Base-by-base conservation (phyloP, 352 stramenopile genomes). In the Phytophthora fragariae region DNA sequence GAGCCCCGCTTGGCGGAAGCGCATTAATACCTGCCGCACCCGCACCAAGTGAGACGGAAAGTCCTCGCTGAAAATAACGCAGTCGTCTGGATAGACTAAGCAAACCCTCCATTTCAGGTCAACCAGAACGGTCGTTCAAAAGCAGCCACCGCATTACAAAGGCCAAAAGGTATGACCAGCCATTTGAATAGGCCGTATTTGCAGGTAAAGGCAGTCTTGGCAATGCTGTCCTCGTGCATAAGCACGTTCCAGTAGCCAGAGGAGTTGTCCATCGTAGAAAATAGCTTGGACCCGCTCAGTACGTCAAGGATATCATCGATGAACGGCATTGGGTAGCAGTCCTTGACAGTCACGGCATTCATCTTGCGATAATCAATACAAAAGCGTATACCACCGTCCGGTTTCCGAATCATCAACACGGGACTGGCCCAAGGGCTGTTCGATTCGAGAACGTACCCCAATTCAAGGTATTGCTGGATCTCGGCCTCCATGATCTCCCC, bases 241-340 rank as follows among this genome's bases (percentile, higher is more conserved):
- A 2, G 27, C 27, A 31, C 27, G 27, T 31, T 6, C 2, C 27
- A 31, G 27, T 31, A 31, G 27, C 27, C 27, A 6, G 2, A 31
- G 3, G 3, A 2, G 27, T 5, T 31, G 27, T 31, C 27, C 27
- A 31, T 31, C 29, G 27, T 31, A 6, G 60, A 67, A 31, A 67
- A 59, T 10, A 67, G 29, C 27, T 37, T 33, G 27, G n/a, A 24
- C 10, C 49, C 53, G 2, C n/a, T 56, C 7, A 53, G 47, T 2
- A 70, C 64, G 10, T 65, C 56, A 2, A 60, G 35, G 19, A 70
- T 70, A n/a, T 70, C 64, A 31, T 70, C 55, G n/a, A 70, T 65
- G 2, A 70, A 24, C 1, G 64, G 46, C 47, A 65, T 64, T 1
- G 55, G 31, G n/a, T 65, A 65, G 21, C 64, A 65, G 21, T 65